Percentiles rank a stretch among this genome's conserved stretches.
phyloP scores from a whole-genome alignment of 164 flowering plant species.

The Cinnamomum micranthum region DNA sequence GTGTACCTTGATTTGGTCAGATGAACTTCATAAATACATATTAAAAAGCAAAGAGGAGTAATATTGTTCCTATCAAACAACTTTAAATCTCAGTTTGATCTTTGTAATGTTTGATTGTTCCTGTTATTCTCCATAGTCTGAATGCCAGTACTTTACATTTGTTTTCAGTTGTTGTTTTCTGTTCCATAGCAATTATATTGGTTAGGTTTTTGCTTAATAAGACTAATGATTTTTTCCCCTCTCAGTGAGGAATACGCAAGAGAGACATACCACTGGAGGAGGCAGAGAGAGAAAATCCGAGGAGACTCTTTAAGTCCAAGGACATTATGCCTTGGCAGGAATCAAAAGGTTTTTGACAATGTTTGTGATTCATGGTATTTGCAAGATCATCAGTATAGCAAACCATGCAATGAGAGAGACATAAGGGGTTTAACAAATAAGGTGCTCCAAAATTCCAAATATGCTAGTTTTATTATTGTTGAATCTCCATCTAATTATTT shows the following conservation, averaged over 20 bases:
- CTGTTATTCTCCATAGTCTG: background rate
- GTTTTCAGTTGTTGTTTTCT: background rate
- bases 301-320: slow-evolving; percentile 34
- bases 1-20: background rate
- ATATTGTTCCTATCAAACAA: slow-evolving; percentile 1
- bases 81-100: background rate
- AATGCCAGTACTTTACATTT: background rate
- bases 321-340: slow-evolving; percentile 38
- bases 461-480: background rate
- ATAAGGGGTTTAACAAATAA: slow-evolving; percentile 36
- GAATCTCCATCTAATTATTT: background rate
- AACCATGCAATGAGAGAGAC: slow-evolving; percentile 34
- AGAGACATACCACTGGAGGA: slow-evolving; percentile 55
- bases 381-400: slow-evolving; percentile 33
- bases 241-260: slow-evolving; percentile 57
- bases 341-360: slow-evolving; percentile 8
- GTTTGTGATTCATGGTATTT: slow-evolving; percentile 29
- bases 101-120: background rate
- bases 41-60: background rate
- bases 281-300: slow-evolving; percentile 38
- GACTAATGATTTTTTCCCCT: slow-evolving; percentile 6
- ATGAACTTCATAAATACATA: background rate
- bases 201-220: background rate
- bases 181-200: background rate
- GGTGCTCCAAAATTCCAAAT: slow-evolving; percentile 34